phyloP scores from a whole-genome alignment of 2,329 filamentous ascomycete species.

The Rhinocladiella similis region DNA sequence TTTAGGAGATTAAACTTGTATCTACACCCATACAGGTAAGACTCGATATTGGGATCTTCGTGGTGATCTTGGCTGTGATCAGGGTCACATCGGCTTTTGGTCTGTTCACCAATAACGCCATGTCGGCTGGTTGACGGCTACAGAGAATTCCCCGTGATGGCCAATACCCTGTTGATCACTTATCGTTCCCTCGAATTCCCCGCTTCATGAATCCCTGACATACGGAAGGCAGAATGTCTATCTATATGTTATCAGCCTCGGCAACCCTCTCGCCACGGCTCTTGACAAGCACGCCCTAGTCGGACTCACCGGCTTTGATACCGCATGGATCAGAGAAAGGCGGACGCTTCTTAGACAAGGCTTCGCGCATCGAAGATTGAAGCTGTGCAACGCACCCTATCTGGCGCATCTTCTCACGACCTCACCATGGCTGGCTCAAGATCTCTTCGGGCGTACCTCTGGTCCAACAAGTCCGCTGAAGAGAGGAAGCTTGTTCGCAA shows the following conservation, averaged over 20 bases:
- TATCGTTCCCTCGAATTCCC: not conserved
- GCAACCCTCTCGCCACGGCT: not conserved
- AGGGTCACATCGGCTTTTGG: not conserved
- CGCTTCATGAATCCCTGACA: not conserved
- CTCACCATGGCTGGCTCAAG: constrained; percentile 39
- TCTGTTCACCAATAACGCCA: not conserved
- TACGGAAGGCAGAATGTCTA: not conserved
- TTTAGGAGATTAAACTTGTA: not conserved
- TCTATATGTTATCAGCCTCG: not conserved
- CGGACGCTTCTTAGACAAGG: too few relatives aligned
- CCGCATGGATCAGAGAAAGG: too few relatives aligned
- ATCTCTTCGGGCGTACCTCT: constrained; percentile 34
- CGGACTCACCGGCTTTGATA: too few relatives aligned
- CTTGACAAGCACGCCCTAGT: too few relatives aligned
- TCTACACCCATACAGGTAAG: too few relatives aligned
- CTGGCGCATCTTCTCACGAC: not conserved
- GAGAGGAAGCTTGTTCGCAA: constrained; percentile 50
- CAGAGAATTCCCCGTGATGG: not conserved
- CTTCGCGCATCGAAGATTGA: too few relatives aligned
- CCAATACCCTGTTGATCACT: not conserved
- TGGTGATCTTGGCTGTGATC: not conserved
- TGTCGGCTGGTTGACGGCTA: not conserved
- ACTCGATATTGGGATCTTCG: too few relatives aligned
- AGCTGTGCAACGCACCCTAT: too few relatives aligned
- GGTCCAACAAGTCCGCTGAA: constrained; percentile 4